Base-by-base conservation (phyloP, 169 alveolate species). In the Neospora caninum region DNA sequence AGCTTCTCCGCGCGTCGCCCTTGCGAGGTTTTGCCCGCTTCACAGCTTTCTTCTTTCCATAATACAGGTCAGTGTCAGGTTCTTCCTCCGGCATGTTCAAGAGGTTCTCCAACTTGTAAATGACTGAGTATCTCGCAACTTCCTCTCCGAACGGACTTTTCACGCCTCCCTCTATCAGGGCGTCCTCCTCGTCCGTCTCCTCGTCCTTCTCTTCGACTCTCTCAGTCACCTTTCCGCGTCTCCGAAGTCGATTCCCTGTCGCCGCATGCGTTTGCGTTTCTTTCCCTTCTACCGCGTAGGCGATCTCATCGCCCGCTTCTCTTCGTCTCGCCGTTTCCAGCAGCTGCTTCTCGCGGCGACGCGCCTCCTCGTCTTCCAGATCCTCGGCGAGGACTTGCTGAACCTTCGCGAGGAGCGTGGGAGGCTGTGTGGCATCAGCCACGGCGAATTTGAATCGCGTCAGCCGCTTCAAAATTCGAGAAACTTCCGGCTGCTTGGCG, bases 381-480 rank as follows among this genome's bases (percentile, higher is more conserved):
- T 13, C 86, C 27, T 78, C 86, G 7, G 73, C 73, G 34, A 64
- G 73, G 31, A 64, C 7, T 0, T 6, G 34, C 73, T 64, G 4
- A 1, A 27, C 73, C 73, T 64, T 64, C n/a, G 25, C 73, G n/a
- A 64, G 25, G 31, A 64, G 73, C 4, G 31, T 64, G 34, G 73
- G 73, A 27, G 73, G 73, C 20, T 64, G 4, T 29, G 16, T 29
- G 16, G n/a, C n/a, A 18, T 2, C 29, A 10, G 27, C 42, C 29
- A 78, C 86, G 13, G 86, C 86, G 86, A 29, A 78, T 38, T 78
- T 78, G 45, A 36, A 13, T 20, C 86, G 7, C 86, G 86, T 78
- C 20, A 78, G 45, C 31, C 39, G 7, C 86, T n/a, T 10, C 45
- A 78, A n/a, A 29, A n/a, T 16, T 9, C n/a, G 22, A 10, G 86